Base-by-base conservation (phyloP, 345 rosid species). In the Pelargonium nanum region DNA sequence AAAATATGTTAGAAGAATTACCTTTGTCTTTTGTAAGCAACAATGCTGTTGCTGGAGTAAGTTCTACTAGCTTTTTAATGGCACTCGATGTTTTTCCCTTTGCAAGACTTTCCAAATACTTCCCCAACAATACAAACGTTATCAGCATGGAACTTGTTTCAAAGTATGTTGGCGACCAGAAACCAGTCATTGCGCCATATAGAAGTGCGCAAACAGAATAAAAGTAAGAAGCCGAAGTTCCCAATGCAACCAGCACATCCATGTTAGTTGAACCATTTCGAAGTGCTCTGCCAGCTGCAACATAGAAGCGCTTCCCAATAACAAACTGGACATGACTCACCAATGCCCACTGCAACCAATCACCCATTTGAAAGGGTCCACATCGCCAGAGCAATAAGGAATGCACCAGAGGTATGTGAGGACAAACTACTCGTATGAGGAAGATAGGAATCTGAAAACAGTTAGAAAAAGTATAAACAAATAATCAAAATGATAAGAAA, bases 1-100 rank as follows among this genome's bases (percentile, higher is more conserved):
- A 17, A 40, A 40, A 1, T 40, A 17, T 6, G 48, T 40, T 40
- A 54, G 62, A n/a, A 52, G 22, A 45, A 24, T 53, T 57, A 88
- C 99, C 96, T 73, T 90, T 83, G 70, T 89, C 97, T 84, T 83
- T 87, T 53, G 75, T 72, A 26, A 90, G 70, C 68, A 93, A 80
- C 72, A 85, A 70, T 8, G 99, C 99, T 12, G 99, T 88, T 56
- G 96, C 89, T 52, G 99, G 99, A 25, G 93, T 85, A 77, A 94
- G 97, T 54, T 90, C 96, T 55, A 94, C 96, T 20, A 94, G 76
- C 77, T 94, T 94, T 79, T 90, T 94, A 68, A 94, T 90, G 75
- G 97, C 99, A 73, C 90, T 97, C 10, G 96, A 94, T 6, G 99
- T 94, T 77, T 90, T 94, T 25, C 97, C 99, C 75, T 94, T 94